phyloP scores from a whole-genome alignment of 140 eudicot species.

The Oenanthe javanica region DNA sequence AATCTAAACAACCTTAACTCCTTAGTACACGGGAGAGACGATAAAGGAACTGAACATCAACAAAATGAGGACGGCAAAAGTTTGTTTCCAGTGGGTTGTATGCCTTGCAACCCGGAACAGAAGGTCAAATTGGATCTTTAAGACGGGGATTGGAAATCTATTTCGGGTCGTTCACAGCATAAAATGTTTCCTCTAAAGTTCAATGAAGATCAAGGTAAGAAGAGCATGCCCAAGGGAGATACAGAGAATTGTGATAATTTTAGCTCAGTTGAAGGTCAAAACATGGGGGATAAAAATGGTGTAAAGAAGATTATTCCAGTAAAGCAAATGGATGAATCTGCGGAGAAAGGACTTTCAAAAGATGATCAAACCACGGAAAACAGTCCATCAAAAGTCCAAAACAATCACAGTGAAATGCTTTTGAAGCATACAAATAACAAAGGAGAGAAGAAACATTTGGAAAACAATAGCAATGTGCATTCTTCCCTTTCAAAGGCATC shows the following conservation, averaged over 20 bases:
- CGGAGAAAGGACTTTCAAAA: conserved; percentile 14
- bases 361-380: not conserved
- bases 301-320: conserved; percentile 46
- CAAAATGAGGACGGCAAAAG: conserved; percentile 15
- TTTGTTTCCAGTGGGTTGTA: conserved; percentile 48
- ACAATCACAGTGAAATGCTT: conserved; percentile 8
- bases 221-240: not conserved
- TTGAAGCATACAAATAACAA: conserved; percentile 9
- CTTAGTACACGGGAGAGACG: conserved; percentile 15
- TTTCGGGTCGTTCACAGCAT: not conserved
- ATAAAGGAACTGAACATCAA: conserved; percentile 7
- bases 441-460: conserved; percentile 4
- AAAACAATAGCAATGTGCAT: conserved; percentile 7
- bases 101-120: conserved; percentile 40
- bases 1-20: conserved; percentile 16
- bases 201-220: not conserved
- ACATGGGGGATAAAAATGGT: not conserved
- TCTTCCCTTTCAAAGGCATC: conserved; percentile 45
- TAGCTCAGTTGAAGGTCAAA: conserved; percentile 13
- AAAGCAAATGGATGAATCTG: conserved; percentile 26
- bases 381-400: not conserved
- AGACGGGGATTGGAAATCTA: conserved; percentile 11
- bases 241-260: not conserved
- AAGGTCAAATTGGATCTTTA: conserved; percentile 13
- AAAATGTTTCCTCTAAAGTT: not conserved